Percentiles rank a stretch among this genome's conserved stretches.
phyloP scores from a whole-genome alignment of 331 rosid species.

The Cydonia oblonga region DNA sequence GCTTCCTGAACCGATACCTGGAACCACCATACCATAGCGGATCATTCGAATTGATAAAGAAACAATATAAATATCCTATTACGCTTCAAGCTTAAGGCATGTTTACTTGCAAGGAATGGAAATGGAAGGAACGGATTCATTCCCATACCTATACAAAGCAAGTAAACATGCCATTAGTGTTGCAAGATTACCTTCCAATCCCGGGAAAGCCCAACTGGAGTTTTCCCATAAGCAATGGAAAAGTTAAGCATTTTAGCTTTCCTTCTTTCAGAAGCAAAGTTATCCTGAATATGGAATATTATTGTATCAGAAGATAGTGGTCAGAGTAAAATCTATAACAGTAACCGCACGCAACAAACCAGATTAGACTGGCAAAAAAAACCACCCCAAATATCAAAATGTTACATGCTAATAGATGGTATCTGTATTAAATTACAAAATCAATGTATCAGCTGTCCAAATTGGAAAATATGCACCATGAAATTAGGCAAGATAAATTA shows the following conservation, averaged over 20 bases:
- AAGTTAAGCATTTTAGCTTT: conserved; percentile 97
- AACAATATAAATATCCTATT: background rate
- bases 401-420: background rate
- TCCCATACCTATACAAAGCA: no score
- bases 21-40: conserved; percentile 6
- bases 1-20: conserved; percentile 91
- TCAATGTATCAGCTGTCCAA: background rate
- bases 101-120: no score
- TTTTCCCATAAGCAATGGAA: conserved; percentile 94
- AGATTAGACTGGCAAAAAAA: background rate
- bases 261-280: conserved; percentile 84
- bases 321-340: background rate
- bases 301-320: background rate
- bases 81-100: background rate
- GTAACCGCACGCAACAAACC: background rate
- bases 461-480: background rate
- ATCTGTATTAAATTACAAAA: background rate
- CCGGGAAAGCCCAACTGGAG: conserved; percentile 82
- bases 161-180: background rate
- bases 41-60: background rate
- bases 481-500: background rate
- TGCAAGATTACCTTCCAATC: conserved; percentile 75
- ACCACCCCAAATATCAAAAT: background rate
- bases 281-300: conserved; percentile 37
- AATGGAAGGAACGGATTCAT: no score